Conservation (phyloP, 768 basidiomycete genomes). For the Ramaria sp. region DNA sequence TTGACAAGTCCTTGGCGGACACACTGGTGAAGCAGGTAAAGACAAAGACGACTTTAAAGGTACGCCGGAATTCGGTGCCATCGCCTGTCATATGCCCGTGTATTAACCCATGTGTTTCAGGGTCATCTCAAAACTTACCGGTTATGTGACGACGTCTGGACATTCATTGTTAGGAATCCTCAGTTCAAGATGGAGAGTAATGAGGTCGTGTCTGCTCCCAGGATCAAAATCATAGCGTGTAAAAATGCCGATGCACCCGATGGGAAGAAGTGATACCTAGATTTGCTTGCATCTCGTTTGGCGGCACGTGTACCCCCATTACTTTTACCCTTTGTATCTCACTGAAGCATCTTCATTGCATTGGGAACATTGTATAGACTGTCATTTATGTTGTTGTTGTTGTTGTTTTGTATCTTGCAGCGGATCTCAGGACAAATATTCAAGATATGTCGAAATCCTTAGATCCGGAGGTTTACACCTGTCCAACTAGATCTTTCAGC, state of each 20-base stretch:
- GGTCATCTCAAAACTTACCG: constrained; percentile 90
- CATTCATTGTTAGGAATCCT: constrained; percentile 91
- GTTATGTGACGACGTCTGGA: constrained; percentile 96
- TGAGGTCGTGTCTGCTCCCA: constrained; percentile 57
- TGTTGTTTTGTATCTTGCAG: neutral
- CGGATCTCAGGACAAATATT: neutral
- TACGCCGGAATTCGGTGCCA: constrained; percentile 21
- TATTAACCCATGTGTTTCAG: constrained; percentile 24
- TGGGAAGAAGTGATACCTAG: constrained; percentile 52
- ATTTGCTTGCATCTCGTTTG: neutral
- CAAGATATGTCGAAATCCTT: neutral
- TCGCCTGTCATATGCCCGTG: neutral
- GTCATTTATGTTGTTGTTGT: neutral
- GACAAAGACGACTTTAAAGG: constrained; percentile 89
- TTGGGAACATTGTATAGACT: neutral
- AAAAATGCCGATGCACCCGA: constrained; percentile 89
- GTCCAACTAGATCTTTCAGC: too few relatives aligned
- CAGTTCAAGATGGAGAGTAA: constrained; percentile 93
- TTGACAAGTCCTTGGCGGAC: constrained; percentile 92
- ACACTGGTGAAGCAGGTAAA: constrained; percentile 91
- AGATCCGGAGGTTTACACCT: too few relatives aligned
- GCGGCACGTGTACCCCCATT: neutral
- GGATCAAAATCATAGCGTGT: constrained; percentile 97
- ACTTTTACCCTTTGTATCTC: neutral
- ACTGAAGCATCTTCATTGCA: neutral